Evolutionary conservation across 345 rosid species (phyloP).

Genomic region (Arabis alpina): DNA sequence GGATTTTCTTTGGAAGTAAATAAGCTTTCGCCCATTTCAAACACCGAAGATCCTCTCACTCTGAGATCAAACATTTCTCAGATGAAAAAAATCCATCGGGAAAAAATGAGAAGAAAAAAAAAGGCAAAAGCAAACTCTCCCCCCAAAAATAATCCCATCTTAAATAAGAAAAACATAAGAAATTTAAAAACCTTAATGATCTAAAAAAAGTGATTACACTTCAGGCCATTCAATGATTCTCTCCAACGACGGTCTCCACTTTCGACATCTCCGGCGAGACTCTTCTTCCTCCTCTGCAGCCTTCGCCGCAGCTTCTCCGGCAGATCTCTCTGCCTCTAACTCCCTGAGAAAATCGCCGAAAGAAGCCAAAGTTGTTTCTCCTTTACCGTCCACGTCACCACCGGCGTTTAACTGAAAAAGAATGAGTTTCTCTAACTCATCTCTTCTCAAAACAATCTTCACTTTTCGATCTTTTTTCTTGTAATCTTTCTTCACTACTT

Average conservation of each 20-base stretch:
- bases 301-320: slow-evolving; percentile 44
- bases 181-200: neutral
- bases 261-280: slow-evolving; percentile 39
- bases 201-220: slow-evolving; percentile 28
- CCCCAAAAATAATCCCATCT: slow-evolving; percentile 13
- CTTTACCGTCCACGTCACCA: slow-evolving; percentile 35
- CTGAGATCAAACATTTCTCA: slow-evolving; percentile 38
- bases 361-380: slow-evolving; percentile 48
- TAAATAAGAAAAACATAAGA: slow-evolving; percentile 15
- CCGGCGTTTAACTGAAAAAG: slow-evolving; percentile 43
- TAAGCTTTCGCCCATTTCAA: slow-evolving; percentile 33
- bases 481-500: slow-evolving; percentile 36
- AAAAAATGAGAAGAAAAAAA: slow-evolving; percentile 12
- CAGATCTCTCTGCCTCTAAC: slow-evolving; percentile 46
- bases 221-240: slow-evolving; percentile 63
- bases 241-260: slow-evolving; percentile 76
- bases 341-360: slow-evolving; percentile 47
- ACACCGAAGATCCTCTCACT: slow-evolving; percentile 32
- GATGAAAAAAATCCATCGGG: slow-evolving; percentile 36
- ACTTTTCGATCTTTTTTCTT: slow-evolving; percentile 41
- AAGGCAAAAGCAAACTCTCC: slow-evolving; percentile 37
- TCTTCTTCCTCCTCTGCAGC: slow-evolving; percentile 39
- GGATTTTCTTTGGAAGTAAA: slow-evolving; percentile 24
- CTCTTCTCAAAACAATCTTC: slow-evolving; percentile 43
- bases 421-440: slow-evolving; percentile 53